Evolutionary conservation across 805 yeast genomes (phyloP), one percentile per base, ranked within the genome.

Genomic region (Schwanniomyces occidentalis): DNA sequence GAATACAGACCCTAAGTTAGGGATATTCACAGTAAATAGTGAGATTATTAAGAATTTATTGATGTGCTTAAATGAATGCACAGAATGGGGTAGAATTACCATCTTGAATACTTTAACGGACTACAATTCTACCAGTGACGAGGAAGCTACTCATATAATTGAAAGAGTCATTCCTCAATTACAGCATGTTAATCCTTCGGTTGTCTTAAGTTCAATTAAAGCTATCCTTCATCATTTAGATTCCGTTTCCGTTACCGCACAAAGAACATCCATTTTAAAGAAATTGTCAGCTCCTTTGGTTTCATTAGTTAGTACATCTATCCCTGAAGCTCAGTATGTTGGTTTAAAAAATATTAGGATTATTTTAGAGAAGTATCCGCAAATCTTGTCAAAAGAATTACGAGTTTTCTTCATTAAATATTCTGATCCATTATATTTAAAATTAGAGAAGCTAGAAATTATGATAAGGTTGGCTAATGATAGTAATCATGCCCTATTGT

Each of bases 21-120:
- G 56, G 16, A 53, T 75, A 7, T 51, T 71, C 31, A 54, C 51
- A 5, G 56, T 76, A 10, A 63, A 69, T 42, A 50, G 54, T 27
- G 70, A 54, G 34, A 65, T 58, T 51, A 69, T 80, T 33, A 69
- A 75, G 37, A 85, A 81, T 56, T 73, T 93, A 41, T 68, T 93
- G 41, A 69, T 80, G 47, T 95, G 96, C 9, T 70, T 93, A 45
- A 91, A 91, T 59, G 99, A 93, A 64, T 91, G 98, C 64, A 90
- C 98, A 0, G 99, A 93, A 65, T 93, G 99, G 99, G 99, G 99
- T 8, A 76, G 99, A 52, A 85, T 93, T 45, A 78, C 97, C 1
- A 85, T 93, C 27, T 70, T 93, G 40, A 78, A 85, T 1, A 89
- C 96, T 1, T 64, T 93, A 44, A 73, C 88, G 5, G 90, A 83